Evolutionary conservation across 495 filamentous ascomycete genomes (phyloP).

Genomic region (Podospora conica): DNA sequence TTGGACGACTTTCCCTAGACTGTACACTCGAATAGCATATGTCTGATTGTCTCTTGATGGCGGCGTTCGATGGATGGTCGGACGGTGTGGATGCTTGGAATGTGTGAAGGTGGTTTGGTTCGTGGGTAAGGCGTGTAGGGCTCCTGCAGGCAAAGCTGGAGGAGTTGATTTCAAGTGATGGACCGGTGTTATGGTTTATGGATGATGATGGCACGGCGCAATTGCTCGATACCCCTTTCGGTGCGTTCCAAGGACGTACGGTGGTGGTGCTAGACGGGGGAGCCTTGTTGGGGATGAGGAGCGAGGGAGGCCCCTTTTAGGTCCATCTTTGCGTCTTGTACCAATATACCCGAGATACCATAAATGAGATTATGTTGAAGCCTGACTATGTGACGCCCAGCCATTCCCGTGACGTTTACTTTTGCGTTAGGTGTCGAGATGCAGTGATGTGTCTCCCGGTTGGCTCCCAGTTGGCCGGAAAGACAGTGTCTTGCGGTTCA

Average conservation of each 20-base stretch:
- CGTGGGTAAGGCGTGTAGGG: neutral
- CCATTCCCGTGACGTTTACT: neutral
- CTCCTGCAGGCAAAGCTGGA: neutral
- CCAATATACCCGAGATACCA: neutral
- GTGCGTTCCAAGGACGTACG: neutral
- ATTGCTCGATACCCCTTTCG: neutral
- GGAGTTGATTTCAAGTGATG: neutral
- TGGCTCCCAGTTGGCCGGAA: too few species aligned
- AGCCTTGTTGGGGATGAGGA: too few species aligned
- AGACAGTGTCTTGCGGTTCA: neutral
- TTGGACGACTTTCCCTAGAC: conserved; percentile 33
- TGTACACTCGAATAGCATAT: conserved; percentile 34
- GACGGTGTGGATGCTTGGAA: conserved; percentile 2
- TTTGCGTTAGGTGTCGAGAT: too few species aligned
- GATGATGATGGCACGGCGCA: neutral
- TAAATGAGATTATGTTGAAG: neutral
- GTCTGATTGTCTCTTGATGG: conserved; percentile 30
- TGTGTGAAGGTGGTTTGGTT: conserved; percentile 1
- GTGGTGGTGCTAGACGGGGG: neutral
- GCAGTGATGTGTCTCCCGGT: too few species aligned
- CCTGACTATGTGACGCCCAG: neutral
- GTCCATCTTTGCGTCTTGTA: neutral
- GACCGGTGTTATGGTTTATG: neutral
- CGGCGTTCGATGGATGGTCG: conserved; percentile 22
- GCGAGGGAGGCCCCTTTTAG: too few species aligned